A percentile compares a stretch with the other conserved stretches of the same genome.
Conservation (phyloP, 1,139 yeast genomes). For the Yamadazyma triangularis region DNA sequence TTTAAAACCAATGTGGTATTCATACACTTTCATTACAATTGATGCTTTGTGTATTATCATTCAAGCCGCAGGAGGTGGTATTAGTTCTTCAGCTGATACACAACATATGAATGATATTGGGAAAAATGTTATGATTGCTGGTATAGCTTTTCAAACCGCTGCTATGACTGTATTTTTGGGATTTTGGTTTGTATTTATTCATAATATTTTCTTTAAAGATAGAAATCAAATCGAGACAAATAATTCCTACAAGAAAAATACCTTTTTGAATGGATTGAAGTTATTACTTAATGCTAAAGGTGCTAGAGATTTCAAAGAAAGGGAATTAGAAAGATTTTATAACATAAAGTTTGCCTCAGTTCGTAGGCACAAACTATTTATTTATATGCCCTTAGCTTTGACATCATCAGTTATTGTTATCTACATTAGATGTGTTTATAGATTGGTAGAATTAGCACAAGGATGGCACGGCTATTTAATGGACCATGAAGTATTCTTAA, state of each 20-base stretch:
- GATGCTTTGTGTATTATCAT: constrained; percentile 27
- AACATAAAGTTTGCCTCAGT: constrained; percentile 35
- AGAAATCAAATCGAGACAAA: neutral
- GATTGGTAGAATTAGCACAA: constrained; percentile 73
- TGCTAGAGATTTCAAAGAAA: constrained; percentile 15
- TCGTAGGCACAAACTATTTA: constrained; percentile 35
- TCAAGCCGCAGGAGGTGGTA: constrained; percentile 36
- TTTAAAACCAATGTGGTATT: constrained; percentile 28
- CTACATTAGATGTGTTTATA: constrained; percentile 71
- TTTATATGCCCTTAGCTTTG: constrained; percentile 45
- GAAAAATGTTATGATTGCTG: constrained; percentile 32
- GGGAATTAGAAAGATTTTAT: constrained; percentile 22
- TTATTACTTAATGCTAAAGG: constrained; percentile 19
- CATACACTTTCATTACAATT: constrained; percentile 30
- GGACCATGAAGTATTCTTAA: constrained; percentile 64
- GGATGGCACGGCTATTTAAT: constrained; percentile 80
- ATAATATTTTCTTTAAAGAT: constrained; percentile 19
- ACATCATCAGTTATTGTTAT: constrained; percentile 52
- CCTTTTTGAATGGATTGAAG: constrained; percentile 9
- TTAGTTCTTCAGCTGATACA: constrained; percentile 36
- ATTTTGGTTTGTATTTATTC: constrained; percentile 23
- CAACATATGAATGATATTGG: constrained; percentile 19
- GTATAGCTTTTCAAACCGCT: constrained; percentile 34
- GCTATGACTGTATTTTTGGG: constrained; percentile 29
- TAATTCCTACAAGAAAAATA: constrained; percentile 3